Evolutionary conservation across 192 early-diverging fungal species (phyloP).

Genomic region (Mortierella antarctica): DNA sequence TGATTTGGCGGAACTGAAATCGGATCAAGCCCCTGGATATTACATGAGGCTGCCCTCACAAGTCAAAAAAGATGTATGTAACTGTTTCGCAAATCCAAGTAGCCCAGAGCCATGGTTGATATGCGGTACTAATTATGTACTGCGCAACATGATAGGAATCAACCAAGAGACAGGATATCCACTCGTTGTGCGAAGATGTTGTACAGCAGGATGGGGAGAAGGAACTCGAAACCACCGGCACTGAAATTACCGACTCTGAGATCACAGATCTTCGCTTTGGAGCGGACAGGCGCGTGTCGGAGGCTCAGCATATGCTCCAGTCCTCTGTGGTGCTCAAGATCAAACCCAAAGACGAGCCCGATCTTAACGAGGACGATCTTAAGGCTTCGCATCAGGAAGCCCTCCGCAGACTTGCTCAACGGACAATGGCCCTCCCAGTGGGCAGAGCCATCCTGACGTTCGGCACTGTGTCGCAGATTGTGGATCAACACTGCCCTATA

Average conservation of each 20-base stretch:
- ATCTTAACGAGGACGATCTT: slow-evolving; percentile 49
- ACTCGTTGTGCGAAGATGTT: slow-evolving; percentile 20
- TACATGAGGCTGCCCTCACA: slow-evolving; percentile 15
- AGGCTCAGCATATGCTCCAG: slow-evolving; percentile 62
- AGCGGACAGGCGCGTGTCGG: slow-evolving; percentile 62
- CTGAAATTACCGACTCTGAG: slow-evolving; percentile 58
- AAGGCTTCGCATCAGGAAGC: slow-evolving; percentile 9
- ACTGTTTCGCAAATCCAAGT: too few relatives aligned
- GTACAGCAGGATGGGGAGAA: slow-evolving; percentile 45
- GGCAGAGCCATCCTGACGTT: slow-evolving; percentile 79
- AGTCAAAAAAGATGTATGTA: not conserved
- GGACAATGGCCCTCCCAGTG: slow-evolving; percentile 73
- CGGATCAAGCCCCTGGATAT: slow-evolving; percentile 13
- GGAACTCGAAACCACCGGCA: slow-evolving; percentile 25
- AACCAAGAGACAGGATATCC: slow-evolving; percentile 16
- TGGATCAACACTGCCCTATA: slow-evolving; percentile 69
- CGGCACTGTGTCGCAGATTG: slow-evolving; percentile 62
- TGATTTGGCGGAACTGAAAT: slow-evolving; percentile 37
- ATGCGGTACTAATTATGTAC: too few relatives aligned
- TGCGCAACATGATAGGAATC: slow-evolving; percentile 4
- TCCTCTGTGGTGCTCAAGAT: slow-evolving; percentile 50
- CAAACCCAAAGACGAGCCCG: slow-evolving; percentile 11
- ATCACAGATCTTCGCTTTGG: slow-evolving; percentile 67
- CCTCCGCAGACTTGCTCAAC: slow-evolving; percentile 29
- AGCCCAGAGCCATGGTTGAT: slow-evolving; percentile 15